These are phyloP conservation scores for Sporopachydermia lactativora DNA, from an alignment of 805 yeast species.

Conservation along the genomic window DNA sequence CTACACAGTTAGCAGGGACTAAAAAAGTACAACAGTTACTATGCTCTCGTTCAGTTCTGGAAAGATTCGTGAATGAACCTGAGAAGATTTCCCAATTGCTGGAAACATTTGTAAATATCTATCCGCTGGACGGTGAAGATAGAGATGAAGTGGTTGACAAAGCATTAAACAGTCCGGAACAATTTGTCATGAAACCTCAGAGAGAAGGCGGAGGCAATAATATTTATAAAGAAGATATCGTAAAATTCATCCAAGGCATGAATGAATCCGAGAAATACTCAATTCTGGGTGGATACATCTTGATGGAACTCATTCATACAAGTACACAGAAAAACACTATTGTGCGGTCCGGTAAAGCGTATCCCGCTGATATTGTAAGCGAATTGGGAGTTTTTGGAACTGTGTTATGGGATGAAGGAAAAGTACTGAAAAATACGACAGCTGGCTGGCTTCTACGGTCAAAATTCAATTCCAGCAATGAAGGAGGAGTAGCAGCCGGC, in stretches of 20 bases:
- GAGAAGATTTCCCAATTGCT: constrained; percentile 17
- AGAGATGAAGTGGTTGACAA: constrained; percentile 51
- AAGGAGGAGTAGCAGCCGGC: constrained; percentile 99
- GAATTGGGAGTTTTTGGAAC: constrained; percentile 91
- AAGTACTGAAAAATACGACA: constrained; percentile 42
- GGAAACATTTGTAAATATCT: constrained; percentile 71
- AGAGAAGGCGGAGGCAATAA: constrained; percentile 99
- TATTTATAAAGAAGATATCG: constrained; percentile 77
- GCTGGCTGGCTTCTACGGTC: constrained; percentile 85
- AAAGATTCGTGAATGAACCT: constrained; percentile 28
- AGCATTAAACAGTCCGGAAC: constrained; percentile 54
- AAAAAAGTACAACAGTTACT: constrained; percentile 88
- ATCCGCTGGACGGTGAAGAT: constrained; percentile 63
- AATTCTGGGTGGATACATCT: constrained; percentile 82
- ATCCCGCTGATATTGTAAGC: constrained; percentile 64
- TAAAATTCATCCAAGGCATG: constrained; percentile 44
- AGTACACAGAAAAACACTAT: constrained; percentile 56
- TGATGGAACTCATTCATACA: constrained; percentile 88
- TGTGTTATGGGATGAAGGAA: constrained; percentile 51
- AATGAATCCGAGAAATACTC: constrained; percentile 31
- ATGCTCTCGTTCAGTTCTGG: constrained; percentile 37
- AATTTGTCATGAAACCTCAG: constrained; percentile 87
- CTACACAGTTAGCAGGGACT: constrained; percentile 86
- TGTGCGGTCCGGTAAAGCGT: constrained; percentile 47
- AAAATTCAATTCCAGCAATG: constrained; percentile 75